Conservation (phyloP, 257 asterid species). For the Plantago elongata region DNA sequence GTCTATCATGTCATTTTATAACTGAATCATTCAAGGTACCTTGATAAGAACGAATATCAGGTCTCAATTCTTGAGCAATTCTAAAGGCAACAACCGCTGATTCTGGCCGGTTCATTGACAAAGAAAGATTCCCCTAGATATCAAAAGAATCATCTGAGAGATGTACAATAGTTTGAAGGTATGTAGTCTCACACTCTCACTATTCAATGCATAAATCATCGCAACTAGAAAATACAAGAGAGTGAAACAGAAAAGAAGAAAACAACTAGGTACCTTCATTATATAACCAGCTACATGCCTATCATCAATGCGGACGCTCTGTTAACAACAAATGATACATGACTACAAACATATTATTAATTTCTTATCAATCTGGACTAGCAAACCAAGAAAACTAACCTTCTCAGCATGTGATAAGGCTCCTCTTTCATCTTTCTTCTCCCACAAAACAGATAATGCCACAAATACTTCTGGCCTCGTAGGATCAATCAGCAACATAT, state of each 20-base stretch:
- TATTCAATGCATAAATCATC: no score
- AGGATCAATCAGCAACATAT: slow-evolving; percentile 75
- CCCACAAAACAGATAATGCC: slow-evolving; percentile 90
- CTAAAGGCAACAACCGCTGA: slow-evolving; percentile 78
- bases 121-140: slow-evolving; percentile 77
- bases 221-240: neutral
- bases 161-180: no score
- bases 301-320: slow-evolving; percentile 90
- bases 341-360: slow-evolving; percentile 15
- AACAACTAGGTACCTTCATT: slow-evolving; percentile 63
- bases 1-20: neutral
- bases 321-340: slow-evolving; percentile 27
- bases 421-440: slow-evolving; percentile 83
- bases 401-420: slow-evolving; percentile 87
- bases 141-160: no score
- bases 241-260: slow-evolving; percentile 2
- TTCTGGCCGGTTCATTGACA: slow-evolving; percentile 88
- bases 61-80: slow-evolving; percentile 88
- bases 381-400: slow-evolving; percentile 39
- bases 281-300: slow-evolving; percentile 86
- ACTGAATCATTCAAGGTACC: slow-evolving; percentile 36
- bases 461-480: slow-evolving; percentile 90
- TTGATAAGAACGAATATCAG: slow-evolving; percentile 98
- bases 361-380: slow-evolving; percentile 9
- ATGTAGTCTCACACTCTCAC: no score